phyloP scores from a whole-genome alignment of 2,329 filamentous ascomycete species.

The Aspergillus phoenicis region DNA sequence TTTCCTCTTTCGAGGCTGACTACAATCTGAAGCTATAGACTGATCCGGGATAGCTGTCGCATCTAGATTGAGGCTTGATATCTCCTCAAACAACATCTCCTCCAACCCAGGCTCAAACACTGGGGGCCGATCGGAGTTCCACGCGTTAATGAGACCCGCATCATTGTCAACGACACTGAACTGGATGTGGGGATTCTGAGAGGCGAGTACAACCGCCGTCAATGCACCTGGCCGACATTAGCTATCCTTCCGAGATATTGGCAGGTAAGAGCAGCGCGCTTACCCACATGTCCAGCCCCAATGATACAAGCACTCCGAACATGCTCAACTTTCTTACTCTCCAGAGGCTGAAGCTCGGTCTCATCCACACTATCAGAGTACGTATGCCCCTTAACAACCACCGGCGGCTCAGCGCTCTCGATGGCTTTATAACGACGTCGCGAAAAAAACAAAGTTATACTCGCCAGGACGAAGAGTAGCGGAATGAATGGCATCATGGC shows the following conservation, averaged over 20 bases:
- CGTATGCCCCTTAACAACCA: constrained; percentile 25
- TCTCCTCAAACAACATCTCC: constrained; percentile 24
- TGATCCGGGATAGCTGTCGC: background rate
- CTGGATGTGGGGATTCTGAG: constrained; percentile 29
- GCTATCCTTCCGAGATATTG: background rate
- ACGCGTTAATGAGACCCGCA: constrained; percentile 25
- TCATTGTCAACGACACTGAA: constrained; percentile 32
- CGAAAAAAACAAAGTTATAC: constrained; percentile 20
- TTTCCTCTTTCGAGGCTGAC: constrained; percentile 6
- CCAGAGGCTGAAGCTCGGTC: background rate
- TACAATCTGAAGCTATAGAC: background rate
- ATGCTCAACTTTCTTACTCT: constrained; percentile 12
- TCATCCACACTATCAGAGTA: constrained; percentile 21
- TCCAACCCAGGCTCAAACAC: constrained; percentile 32
- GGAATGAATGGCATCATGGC: constrained; percentile 23
- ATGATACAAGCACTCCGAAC: constrained; percentile 29
- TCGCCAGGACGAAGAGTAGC: constrained; percentile 20
- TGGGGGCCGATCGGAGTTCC: constrained; percentile 31
- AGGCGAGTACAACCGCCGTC: constrained; percentile 29
- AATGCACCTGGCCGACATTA: constrained; percentile 19
- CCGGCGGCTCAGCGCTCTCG: constrained; percentile 9
- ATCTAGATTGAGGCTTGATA: background rate
- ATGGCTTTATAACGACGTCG: constrained; percentile 18
- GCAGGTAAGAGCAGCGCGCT: background rate
- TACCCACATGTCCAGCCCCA: constrained; percentile 30